These are phyloP conservation scores for Candida odintsovae DNA, from an alignment of 805 yeast genomes.

Conservation along the genomic window DNA sequence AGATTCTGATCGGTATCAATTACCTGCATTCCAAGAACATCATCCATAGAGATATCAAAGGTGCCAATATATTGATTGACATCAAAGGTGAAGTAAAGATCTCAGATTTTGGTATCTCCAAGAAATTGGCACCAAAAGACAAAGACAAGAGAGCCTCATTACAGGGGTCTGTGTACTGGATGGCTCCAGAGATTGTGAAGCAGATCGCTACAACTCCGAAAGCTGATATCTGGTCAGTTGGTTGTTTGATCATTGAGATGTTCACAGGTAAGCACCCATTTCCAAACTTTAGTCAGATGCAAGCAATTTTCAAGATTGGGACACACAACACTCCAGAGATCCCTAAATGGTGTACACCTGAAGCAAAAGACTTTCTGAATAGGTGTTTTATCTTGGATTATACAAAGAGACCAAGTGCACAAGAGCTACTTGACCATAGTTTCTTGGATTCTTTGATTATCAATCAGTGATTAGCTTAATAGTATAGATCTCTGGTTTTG, in stretches of 20 bases:
- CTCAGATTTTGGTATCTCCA: constrained; percentile 82
- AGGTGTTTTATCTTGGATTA: constrained; percentile 74
- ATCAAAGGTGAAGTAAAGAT: constrained; percentile 77
- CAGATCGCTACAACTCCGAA: constrained; percentile 86
- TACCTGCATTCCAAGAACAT: constrained; percentile 72
- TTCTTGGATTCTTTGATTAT: constrained; percentile 34
- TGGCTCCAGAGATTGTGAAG: constrained; percentile 98
- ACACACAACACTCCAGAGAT: constrained; percentile 75
- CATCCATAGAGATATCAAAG: constrained; percentile 83
- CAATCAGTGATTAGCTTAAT: neutral
- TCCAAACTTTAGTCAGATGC: constrained; percentile 94
- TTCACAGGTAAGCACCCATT: constrained; percentile 94
- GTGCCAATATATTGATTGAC: constrained; percentile 80
- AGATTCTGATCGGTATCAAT: constrained; percentile 67
- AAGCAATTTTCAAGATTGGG: constrained; percentile 92
- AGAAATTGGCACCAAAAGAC: constrained; percentile 49
- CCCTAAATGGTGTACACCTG: constrained; percentile 67
- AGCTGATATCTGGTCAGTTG: constrained; percentile 97
- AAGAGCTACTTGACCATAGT: constrained; percentile 58
- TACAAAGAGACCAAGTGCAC: constrained; percentile 67
- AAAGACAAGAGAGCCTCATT: constrained; percentile 64
- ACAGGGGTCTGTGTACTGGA: constrained; percentile 97
- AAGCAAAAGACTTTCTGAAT: constrained; percentile 59
- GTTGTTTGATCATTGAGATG: constrained; percentile 92
- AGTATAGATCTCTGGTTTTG: too few relatives aligned